Evolutionary conservation across 176 grass and related monocot genomes (phyloP).

Genomic region (Raddia guianensis): DNA sequence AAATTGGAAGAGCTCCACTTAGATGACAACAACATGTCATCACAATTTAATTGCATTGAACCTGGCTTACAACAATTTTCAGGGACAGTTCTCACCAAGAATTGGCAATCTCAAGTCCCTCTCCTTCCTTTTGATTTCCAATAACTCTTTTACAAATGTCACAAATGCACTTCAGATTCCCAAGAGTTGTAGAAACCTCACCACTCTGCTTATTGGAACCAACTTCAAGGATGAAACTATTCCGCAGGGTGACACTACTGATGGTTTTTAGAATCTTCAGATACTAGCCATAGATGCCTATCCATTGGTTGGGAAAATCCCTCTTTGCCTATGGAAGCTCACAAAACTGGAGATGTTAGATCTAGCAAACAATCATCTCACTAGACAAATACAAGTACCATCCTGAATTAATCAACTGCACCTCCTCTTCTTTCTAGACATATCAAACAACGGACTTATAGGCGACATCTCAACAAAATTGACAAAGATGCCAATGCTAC

Average conservation of each 20-base stretch:
- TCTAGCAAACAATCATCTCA: constrained; percentile 62
- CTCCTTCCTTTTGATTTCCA: constrained; percentile 66
- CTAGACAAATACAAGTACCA: constrained; percentile 51
- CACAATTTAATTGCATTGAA: constrained; percentile 62
- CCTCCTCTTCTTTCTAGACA: constrained; percentile 69
- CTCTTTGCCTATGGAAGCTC: constrained; percentile 66
- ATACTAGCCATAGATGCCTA: constrained; percentile 52
- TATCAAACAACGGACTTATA: constrained; percentile 60
- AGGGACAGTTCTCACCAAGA: constrained; percentile 60
- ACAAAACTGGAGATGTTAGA: constrained; percentile 64
- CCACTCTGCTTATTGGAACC: constrained; percentile 52
- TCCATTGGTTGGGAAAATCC: constrained; percentile 54
- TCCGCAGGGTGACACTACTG: constrained; percentile 46
- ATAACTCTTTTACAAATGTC: constrained; percentile 64
- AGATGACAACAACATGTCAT: constrained; percentile 58
- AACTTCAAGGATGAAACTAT: constrained; percentile 63
- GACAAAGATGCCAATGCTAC: constrained; percentile 58
- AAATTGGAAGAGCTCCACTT: constrained; percentile 51
- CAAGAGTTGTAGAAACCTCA: constrained; percentile 60
- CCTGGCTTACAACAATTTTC: constrained; percentile 55
- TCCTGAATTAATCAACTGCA: constrained; percentile 54
- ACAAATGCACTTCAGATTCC: constrained; percentile 60
- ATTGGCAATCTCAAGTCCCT: constrained; percentile 55
- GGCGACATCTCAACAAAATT: constrained; percentile 57
- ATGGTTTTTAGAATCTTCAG: constrained; percentile 69